Evolutionary conservation across 192 early-diverging fungal species (phyloP), one percentile per base, ranked within the genome.

Genomic region (Coemansia biformis): DNA sequence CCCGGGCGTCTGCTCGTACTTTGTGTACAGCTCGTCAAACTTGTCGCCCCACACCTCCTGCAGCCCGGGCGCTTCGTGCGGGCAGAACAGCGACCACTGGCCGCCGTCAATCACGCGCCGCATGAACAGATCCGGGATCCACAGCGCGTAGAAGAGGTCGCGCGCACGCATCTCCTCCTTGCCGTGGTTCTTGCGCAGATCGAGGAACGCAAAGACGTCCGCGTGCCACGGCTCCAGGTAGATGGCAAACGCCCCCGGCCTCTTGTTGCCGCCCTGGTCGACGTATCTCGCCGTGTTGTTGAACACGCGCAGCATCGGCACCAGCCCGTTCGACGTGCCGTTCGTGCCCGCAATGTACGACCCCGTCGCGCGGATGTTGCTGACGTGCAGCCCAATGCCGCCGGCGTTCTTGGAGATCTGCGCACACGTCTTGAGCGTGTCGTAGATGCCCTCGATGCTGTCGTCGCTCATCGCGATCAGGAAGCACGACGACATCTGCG

Each of bases 141-240:
- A 98, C 40, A 98, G 80, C 2, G 90, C 96, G 66, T 90, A 96
- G 59, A 96, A 98, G 54, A 98, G 69, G 71, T 98, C 96, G 40
- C 96, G 91, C 2, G 96, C 96, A 43, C 96, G 85, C 54, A 73
- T 78, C 78, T 98, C 96, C 62, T 98, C 96, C 75, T 98, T 98
- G 43, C 96, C 96, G 44, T 89, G 88, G 78, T 98, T 98, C 84
- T 94, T 95, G 61, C 84, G 84, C 58, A 98, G 69, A 55, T 98
- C 96, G 47, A 98, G 71, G 67, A 98, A 98, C 47, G 86, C 86
- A 60, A 98, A 98, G 15, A 98, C 79, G 64, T 98, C 96, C 9
- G 96, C 81, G 65, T 98, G 96, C 96, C 96, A 98, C 14, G 93
- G 91, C 75, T 98, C 96, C 28, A 98, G 78, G 77, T 98, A 98